Evolutionary conservation across 768 basidiomycete species (phyloP).

Genomic region (Hericium erinaceus): DNA sequence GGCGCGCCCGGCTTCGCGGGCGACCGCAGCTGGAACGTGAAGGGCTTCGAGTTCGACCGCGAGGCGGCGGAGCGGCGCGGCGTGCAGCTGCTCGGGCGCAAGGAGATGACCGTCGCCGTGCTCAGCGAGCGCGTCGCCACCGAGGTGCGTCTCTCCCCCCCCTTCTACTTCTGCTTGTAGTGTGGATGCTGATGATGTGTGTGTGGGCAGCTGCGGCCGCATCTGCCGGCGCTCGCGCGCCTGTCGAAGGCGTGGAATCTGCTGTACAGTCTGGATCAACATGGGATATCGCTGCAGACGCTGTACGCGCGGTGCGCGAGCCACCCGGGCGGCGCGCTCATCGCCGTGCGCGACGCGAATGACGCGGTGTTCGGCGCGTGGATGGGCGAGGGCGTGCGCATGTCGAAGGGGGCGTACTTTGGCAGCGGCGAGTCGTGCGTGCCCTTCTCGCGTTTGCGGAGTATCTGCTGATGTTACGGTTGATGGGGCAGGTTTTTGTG

Average conservation of each 20-base stretch:
- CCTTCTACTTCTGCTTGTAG: background rate
- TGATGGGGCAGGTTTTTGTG: constrained; percentile 57
- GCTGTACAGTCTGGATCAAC: constrained; percentile 87
- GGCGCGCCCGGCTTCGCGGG: constrained; percentile 75
- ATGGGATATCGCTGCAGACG: constrained; percentile 88
- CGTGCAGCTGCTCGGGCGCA: constrained; percentile 46
- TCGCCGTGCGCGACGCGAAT: constrained; percentile 56
- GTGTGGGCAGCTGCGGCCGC: constrained; percentile 47
- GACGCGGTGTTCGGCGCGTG: constrained; percentile 75
- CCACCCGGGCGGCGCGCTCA: constrained; percentile 38
- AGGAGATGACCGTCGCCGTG: constrained; percentile 43
- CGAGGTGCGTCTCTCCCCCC: constrained; percentile 35
- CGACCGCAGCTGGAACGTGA: constrained; percentile 60
- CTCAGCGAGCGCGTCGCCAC: constrained; percentile 47
- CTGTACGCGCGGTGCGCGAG: constrained; percentile 62
- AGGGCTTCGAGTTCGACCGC: constrained; percentile 33
- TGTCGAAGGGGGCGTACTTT: constrained; percentile 57
- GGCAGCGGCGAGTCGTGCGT: constrained; percentile 83
- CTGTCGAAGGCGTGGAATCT: constrained; percentile 68
- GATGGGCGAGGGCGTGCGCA: constrained; percentile 62
- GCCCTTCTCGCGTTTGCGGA: background rate
- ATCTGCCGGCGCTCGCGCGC: constrained; percentile 65
- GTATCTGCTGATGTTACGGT: background rate
- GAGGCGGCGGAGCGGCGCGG: constrained; percentile 26
- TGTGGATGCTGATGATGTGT: background rate